A percentile compares a stretch with the other conserved stretches of the same genome.
phyloP scores from a whole-genome alignment of 2,329 filamentous ascomycete species.

The Fusarium vanettenii region DNA sequence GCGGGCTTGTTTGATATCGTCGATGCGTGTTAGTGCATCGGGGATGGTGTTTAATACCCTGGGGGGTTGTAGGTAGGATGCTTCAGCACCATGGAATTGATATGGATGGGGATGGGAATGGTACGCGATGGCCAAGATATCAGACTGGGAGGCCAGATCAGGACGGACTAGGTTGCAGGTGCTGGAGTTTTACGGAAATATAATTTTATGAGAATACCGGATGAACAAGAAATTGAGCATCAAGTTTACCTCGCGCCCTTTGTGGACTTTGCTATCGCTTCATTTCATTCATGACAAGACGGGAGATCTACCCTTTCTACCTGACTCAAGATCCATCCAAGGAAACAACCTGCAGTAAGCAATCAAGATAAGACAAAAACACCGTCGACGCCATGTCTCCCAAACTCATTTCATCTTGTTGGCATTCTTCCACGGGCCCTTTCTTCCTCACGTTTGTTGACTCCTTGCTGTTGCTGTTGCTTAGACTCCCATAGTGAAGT shows the following conservation, averaged over 20 bases:
- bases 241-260: neutral
- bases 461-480: neutral
- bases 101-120: neutral
- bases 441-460: neutral
- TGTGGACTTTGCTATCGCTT: neutral
- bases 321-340: neutral
- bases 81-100: neutral
- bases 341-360: neutral
- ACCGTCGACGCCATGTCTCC: slow-evolving; percentile 35
- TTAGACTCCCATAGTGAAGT: slow-evolving; percentile 43
- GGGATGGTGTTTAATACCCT: slow-evolving; percentile 31
- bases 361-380: slow-evolving; percentile 26
- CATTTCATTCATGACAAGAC: slow-evolving; percentile 15
- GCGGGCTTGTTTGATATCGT: slow-evolving; percentile 20
- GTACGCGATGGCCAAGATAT: neutral
- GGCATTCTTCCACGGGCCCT: neutral
- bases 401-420: slow-evolving; percentile 1
- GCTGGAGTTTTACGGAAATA: slow-evolving; percentile 14
- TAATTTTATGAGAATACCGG: neutral
- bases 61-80: neutral
- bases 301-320: slow-evolving; percentile 25
- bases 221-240: neutral
- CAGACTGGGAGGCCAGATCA: neutral
- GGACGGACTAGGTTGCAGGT: neutral
- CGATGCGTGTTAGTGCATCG: slow-evolving; percentile 22